phyloP scores from a whole-genome alignment of 2,329 filamentous ascomycete species.

The Dactylonectria estremocensis region DNA sequence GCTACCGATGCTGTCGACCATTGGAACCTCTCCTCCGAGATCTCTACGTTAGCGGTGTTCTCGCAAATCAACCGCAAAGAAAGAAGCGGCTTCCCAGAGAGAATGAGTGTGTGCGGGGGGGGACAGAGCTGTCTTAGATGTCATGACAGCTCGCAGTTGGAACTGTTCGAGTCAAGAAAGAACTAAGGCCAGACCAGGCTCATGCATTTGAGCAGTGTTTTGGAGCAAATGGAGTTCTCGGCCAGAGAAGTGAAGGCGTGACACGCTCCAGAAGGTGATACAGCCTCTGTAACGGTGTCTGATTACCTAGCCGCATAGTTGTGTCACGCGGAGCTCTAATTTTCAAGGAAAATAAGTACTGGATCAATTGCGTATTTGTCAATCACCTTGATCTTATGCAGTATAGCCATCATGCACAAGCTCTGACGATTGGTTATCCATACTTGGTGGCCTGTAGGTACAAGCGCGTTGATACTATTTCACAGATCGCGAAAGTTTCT shows the following conservation, averaged over 20 bases:
- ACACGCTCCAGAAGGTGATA: constrained; percentile 23
- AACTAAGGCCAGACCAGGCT: constrained; percentile 23
- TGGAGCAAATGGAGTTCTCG: constrained; percentile 3
- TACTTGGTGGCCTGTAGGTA: too few relatives aligned
- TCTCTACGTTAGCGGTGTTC: not conserved
- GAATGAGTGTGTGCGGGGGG: too few relatives aligned
- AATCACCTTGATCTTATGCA: too few relatives aligned
- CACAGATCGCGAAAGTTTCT: too few relatives aligned
- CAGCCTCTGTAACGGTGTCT: constrained; percentile 12
- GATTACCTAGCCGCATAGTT: not conserved
- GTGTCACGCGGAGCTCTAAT: not conserved
- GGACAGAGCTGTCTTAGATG: constrained; percentile 1
- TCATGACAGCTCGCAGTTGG: constrained; percentile 26
- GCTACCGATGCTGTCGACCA: not conserved
- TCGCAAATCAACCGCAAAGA: not conserved
- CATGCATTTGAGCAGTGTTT: constrained; percentile 29
- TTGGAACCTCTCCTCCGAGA: not conserved
- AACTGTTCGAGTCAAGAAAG: constrained; percentile 14
- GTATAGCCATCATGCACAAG: too few relatives aligned
- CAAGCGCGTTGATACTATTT: too few relatives aligned
- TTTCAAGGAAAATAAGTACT: too few relatives aligned
- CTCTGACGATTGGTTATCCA: too few relatives aligned
- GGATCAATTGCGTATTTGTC: too few relatives aligned
- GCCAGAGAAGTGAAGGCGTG: constrained; percentile 23
- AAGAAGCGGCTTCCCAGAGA: not conserved